Base-by-base conservation (phyloP, 2,329 filamentous ascomycete genomes). In the Fusarium nodosum region DNA sequence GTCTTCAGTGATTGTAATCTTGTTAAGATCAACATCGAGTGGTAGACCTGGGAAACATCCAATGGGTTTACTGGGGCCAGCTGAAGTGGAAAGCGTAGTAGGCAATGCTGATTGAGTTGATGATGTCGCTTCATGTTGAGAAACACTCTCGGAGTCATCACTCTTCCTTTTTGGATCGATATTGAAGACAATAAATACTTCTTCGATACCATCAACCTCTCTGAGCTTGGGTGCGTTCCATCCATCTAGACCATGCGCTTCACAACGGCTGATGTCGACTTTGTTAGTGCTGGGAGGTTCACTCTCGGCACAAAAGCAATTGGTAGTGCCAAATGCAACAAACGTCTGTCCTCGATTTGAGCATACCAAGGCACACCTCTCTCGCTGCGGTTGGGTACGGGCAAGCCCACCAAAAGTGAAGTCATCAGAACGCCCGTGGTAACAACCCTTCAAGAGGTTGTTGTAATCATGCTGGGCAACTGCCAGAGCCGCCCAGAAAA, bases 401-500 rank as follows among this genome's bases (percentile, higher is more conserved):
- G 41, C 45, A 18, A 18, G 22, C 24, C 60, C 60, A 16, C 22
- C 60, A 3, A 34, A 1, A 12, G 26, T 8, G 20, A 30, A 55
- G 12, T 31, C 41, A 15, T 9, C 9, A 18, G 42, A 33, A 11
- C 11, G 18, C 0, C 28, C 31, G 2, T 33, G 15, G 30, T 48
- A 65, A 15, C 62, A 65, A 20, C 62, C 62, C 2, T 42, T 41
- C 24, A 52, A 6, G 28, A 22, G 12, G 11, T 41, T n/a, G 8
- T 52, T 30, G 24, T 41, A 22, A 11, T 41, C 24, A 52, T 41
- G 8, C 22, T 52, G 44, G n/a, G 65, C 65, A 15, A 38, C 36
- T 68, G 6, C 45, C 39, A 60, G 41, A 36, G 53, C 18, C 45
- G 13, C 44, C 59, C 65, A 68, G 6, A 68, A 18, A 30, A 68